Evolutionary conservation across 2,329 filamentous ascomycete genomes (phyloP).

Genomic region (Fusarium robinianum): DNA sequence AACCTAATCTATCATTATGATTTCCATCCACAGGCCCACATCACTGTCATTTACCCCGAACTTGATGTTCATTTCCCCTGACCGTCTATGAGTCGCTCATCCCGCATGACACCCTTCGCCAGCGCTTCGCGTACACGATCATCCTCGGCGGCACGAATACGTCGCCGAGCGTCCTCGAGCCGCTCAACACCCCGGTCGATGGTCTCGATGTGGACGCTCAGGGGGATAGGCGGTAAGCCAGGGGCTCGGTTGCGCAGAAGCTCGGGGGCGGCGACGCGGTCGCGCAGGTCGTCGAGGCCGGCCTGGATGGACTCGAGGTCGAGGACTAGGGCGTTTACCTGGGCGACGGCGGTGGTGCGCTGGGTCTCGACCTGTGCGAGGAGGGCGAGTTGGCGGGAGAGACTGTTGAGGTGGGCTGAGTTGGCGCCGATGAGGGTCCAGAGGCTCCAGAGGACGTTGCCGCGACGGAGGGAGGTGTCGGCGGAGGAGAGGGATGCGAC

Average conservation of each 20-base stretch:
- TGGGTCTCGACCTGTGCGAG: conserved; percentile 69
- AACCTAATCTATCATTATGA: no score
- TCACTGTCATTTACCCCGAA: no score
- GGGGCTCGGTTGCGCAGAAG: conserved; percentile 53
- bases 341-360: conserved; percentile 65
- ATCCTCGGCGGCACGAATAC: conserved; percentile 62
- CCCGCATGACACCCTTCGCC: conserved; percentile 48
- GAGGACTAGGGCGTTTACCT: conserved; percentile 71
- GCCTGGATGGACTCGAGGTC: conserved; percentile 75
- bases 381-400: conserved; percentile 66
- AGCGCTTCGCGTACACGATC: conserved; percentile 60
- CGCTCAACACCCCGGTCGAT: conserved; percentile 75
- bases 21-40: no score
- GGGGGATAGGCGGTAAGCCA: conserved; percentile 52
- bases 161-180: conserved; percentile 65
- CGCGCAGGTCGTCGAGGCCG: conserved; percentile 71
- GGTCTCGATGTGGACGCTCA: conserved; percentile 75
- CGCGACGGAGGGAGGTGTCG: conserved; percentile 60
- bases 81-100: conserved; percentile 49
- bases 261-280: conserved; percentile 70
- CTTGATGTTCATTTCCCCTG: conserved; percentile 15
- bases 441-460: conserved; percentile 69
- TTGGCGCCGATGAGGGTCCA: conserved; percentile 79
- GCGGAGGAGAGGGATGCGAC: conserved; percentile 68
- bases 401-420: conserved; percentile 60